phyloP scores from a whole-genome alignment of 78 protist species.

The Polysphondylium violaceum region DNA sequence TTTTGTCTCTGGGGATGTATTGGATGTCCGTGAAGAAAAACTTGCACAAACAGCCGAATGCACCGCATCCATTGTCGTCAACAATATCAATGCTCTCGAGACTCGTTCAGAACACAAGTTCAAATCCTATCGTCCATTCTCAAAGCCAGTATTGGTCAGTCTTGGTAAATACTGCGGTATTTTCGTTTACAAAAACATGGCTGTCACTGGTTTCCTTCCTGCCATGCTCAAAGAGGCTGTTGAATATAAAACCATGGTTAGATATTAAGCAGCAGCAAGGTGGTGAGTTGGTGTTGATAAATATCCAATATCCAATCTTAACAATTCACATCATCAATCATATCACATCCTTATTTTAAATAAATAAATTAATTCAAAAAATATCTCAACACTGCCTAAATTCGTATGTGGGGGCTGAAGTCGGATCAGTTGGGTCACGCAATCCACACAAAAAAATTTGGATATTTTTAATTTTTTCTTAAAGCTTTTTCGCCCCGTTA shows the following conservation, averaged over 20 bases:
- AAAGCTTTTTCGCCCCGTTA: no score
- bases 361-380: no score
- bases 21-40: constrained; percentile 67
- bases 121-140: constrained; percentile 11
- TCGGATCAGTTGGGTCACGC: no score
- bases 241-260: constrained; percentile 70
- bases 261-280: no score
- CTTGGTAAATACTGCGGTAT: constrained; percentile 69
- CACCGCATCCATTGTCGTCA: constrained; percentile 52
- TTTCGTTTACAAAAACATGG: constrained; percentile 56
- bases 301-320: no score
- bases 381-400: no score
- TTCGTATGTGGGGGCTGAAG: no score
- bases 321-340: no score
- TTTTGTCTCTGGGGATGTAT: constrained; percentile 78
- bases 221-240: constrained; percentile 55
- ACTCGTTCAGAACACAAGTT: constrained; percentile 19
- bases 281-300: no score
- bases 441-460: no score
- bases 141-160: constrained; percentile 64
- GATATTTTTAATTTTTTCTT: no score
- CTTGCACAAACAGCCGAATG: constrained; percentile 69
- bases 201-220: constrained; percentile 71
- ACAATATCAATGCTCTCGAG: constrained; percentile 60
- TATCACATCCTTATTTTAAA: no score